Evolutionary conservation across 139 green algal genomes (phyloP).

Genomic region (Tetradesmus lagerheimii): DNA sequence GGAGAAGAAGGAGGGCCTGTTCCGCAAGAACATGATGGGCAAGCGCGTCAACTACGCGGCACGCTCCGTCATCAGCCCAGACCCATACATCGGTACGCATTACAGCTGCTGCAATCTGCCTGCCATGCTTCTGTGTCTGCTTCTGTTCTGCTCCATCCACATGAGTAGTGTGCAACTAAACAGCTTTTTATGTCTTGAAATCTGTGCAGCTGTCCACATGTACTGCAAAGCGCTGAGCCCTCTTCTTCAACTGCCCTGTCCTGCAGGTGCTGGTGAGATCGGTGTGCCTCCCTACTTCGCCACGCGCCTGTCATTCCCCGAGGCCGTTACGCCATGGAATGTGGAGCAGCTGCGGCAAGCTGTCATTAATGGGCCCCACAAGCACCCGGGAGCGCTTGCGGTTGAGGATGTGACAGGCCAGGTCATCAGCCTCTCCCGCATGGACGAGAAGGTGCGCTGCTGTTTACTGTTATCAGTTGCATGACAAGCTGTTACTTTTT

Average conservation of each 20-base stretch:
- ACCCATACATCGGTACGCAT: conserved; percentile 89
- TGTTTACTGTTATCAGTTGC: background rate
- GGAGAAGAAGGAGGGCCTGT: conserved; percentile 99
- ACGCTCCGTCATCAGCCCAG: conserved; percentile 97
- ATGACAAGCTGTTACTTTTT: background rate
- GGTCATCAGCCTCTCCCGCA: conserved; percentile 71
- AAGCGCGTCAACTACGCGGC: conserved; percentile 99
- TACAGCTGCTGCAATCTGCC: background rate
- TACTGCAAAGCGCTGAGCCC: too few species aligned
- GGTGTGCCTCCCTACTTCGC: conserved; percentile 98
- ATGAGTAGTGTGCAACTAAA: background rate
- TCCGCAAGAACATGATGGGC: conserved; percentile 99
- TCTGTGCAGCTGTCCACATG: background rate
- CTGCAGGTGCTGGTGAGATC: conserved; percentile 82
- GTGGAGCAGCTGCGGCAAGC: conserved; percentile 81
- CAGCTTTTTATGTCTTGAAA: background rate
- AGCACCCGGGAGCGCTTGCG: conserved; percentile 91
- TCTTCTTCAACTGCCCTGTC: background rate
- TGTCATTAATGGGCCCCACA: conserved; percentile 82
- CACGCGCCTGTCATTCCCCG: conserved; percentile 92
- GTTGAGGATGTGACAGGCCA: conserved; percentile 91
- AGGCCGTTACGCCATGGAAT: conserved; percentile 95
- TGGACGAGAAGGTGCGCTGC: background rate
- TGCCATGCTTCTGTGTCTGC: background rate
- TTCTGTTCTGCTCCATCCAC: background rate